Base-by-base conservation (phyloP, 352 stramenopile genomes). In the Phytophthora megakarya region DNA sequence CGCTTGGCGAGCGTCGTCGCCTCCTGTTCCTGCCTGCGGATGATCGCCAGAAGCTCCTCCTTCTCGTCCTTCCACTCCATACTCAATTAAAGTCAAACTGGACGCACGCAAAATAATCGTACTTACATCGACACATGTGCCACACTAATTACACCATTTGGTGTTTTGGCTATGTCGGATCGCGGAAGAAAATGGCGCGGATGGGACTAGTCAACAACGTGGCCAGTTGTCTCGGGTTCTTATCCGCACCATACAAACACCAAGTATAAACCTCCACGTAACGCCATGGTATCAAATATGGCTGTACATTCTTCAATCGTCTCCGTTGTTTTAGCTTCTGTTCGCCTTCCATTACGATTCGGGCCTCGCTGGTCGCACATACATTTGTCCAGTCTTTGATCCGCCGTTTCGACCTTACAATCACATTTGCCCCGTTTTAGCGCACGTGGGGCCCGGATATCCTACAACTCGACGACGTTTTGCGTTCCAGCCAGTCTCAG, bases 41-140 rank as follows among this genome's bases (percentile, higher is more conserved):
- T 89, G 22, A 68, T 87, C 3, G 62, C 68, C 33, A 84, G 65
- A 54, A 89, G 61, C 46, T 64, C 37, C 44, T 61, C 45, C 32
- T 82, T 80, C 51, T 92, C 81, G 30, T 70, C 38, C 5, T 43
- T 46, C 84, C 84, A 92, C 15, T 47, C 51, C 67, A 72, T 67
- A 51, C 45, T 68, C 21, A 57, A 23, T 40, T 12, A 3, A 54
- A 65, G 43, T 63, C 13, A 72, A 72, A 61, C 33, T 38, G 26
- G 55, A 70, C 32, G 55, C 47, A 28, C 55, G 26, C 55, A 35
- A 65, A 48, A 35, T 33, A 39, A 12, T 40, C 44, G 51, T 53
- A 57, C 50, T 53, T 68, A 68, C 28, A 38, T 15, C 18, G 15
- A 5, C 28, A 0, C 16, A 28, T 46, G 21, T n/a, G 26, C 42